phyloP scores from a whole-genome alignment of 306 rosid genomes.

The Mimosa bimucronata region DNA sequence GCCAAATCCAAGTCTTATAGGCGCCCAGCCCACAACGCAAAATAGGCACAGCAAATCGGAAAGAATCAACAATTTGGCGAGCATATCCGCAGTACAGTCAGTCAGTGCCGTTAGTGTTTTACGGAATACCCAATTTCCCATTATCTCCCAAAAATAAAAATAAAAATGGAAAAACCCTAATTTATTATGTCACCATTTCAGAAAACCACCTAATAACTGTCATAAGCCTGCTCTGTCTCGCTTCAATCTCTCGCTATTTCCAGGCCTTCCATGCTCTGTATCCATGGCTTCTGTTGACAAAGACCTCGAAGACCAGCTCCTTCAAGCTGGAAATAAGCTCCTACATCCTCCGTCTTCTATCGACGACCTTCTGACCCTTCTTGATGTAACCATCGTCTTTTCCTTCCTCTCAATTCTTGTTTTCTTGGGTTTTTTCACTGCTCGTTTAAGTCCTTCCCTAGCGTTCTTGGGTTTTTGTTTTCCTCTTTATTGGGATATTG shows the following conservation, averaged over 20 bases:
- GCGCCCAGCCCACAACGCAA: constrained; percentile 21
- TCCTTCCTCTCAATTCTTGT: neutral
- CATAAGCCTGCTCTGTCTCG: constrained; percentile 12
- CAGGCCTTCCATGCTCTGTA: constrained; percentile 57
- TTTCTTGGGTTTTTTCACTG: neutral
- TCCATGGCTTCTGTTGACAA: constrained; percentile 71
- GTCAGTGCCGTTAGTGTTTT: neutral
- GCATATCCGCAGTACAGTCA: neutral
- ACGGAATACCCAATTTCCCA: neutral
- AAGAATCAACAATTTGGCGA: neutral
- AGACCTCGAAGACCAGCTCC: constrained; percentile 71
- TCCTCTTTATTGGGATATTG: neutral
- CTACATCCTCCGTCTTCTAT: constrained; percentile 62
- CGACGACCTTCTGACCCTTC: constrained; percentile 67
- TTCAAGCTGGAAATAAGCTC: constrained; percentile 74
- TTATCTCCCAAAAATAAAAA: too few relatives aligned
- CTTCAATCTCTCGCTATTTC: constrained; percentile 40
- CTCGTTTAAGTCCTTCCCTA: neutral
- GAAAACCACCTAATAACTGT: constrained; percentile 6
- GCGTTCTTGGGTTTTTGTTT: neutral
- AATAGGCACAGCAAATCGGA: neutral
- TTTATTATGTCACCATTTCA: neutral
- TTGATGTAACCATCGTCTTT: constrained; percentile 58
- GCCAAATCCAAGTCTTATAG: constrained; percentile 47
- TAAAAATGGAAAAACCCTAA: constrained; percentile 53